Percentiles rank a stretch among this genome's conserved stretches.
Conservation (phyloP, 805 yeast species). For the Zygosaccharomyces lentus region DNA sequence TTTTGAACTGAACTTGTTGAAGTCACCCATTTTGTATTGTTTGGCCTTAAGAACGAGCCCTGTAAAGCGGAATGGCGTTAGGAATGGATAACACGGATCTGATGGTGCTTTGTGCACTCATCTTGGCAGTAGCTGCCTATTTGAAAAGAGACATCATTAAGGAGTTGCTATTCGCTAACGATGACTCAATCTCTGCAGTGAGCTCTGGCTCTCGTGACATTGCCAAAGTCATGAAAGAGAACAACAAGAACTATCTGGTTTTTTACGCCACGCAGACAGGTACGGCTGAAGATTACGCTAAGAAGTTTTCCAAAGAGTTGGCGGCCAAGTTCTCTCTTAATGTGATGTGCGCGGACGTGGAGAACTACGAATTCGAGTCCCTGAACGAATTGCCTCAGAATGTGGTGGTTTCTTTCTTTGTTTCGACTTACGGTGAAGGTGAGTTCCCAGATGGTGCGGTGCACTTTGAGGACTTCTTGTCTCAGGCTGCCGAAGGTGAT, state of each 20-base stretch:
- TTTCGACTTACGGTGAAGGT: constrained; percentile 97
- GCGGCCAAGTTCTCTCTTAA: constrained; percentile 74
- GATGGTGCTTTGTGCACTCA: constrained; percentile 59
- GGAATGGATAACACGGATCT: constrained; percentile 66
- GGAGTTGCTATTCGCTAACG: constrained; percentile 30
- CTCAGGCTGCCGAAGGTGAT: constrained; percentile 48
- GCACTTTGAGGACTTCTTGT: constrained; percentile 66
- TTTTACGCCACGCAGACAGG: constrained; percentile 97
- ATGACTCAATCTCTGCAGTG: constrained; percentile 36
- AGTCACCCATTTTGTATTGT: neutral
- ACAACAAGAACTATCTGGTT: constrained; percentile 71
- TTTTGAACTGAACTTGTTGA: neutral
- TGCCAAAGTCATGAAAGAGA: constrained; percentile 50
- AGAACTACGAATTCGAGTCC: constrained; percentile 80
- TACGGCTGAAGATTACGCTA: constrained; percentile 95
- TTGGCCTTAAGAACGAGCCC: neutral
- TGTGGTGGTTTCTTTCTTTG: constrained; percentile 63
- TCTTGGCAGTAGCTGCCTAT: constrained; percentile 61
- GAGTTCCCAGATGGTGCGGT: constrained; percentile 96
- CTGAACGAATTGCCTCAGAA: constrained; percentile 59
- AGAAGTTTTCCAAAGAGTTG: constrained; percentile 84
- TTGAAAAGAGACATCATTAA: constrained; percentile 59
- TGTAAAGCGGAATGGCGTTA: constrained; percentile 39
- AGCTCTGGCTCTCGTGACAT: constrained; percentile 51
- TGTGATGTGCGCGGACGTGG: constrained; percentile 82